These are phyloP conservation scores for Zygosaccharomyces sapae DNA, from an alignment of 1,139 yeast genomes.

Conservation along the genomic window DNA sequence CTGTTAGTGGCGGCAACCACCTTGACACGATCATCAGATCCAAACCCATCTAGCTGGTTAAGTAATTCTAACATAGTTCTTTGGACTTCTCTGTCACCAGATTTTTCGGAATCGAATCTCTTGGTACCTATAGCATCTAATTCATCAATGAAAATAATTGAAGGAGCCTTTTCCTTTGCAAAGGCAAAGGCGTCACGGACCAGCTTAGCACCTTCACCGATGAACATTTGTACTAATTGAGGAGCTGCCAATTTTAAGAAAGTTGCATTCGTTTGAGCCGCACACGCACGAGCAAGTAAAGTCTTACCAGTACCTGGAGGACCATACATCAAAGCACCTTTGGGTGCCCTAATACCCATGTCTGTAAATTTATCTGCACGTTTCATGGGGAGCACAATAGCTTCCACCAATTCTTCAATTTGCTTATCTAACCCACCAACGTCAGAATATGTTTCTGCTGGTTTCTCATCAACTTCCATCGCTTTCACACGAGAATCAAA, in stretches of 20 bases:
- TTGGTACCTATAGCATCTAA: slow-evolving; percentile 98
- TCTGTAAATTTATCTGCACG: slow-evolving; percentile 94
- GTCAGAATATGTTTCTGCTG: slow-evolving; percentile 93
- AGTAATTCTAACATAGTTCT: slow-evolving; percentile 97
- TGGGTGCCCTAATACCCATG: slow-evolving; percentile 89
- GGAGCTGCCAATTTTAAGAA: slow-evolving; percentile 96
- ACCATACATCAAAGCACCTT: slow-evolving; percentile 98
- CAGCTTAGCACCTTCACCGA: slow-evolving; percentile 98
- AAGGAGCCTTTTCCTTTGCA: slow-evolving; percentile 97
- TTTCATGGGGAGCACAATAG: slow-evolving; percentile 97
- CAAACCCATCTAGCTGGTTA: slow-evolving; percentile 96
- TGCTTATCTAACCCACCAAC: slow-evolving; percentile 98
- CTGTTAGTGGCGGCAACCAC: slow-evolving; percentile 98
- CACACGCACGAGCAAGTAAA: slow-evolving; percentile 95
- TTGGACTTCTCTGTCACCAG: slow-evolving; percentile 98
- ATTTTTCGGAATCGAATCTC: slow-evolving; percentile 94
- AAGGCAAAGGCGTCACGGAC: slow-evolving; percentile 98
- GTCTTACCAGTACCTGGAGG: slow-evolving; percentile 99
- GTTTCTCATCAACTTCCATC: slow-evolving; percentile 98
- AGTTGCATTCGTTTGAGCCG: slow-evolving; percentile 98
- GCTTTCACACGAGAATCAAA: slow-evolving; percentile 97
- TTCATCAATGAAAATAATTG: slow-evolving; percentile 95
- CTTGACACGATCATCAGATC: slow-evolving; percentile 95
- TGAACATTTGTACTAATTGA: slow-evolving; percentile 97
- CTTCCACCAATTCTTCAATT: slow-evolving; percentile 95